These are phyloP conservation scores for Sphenostylis stenocarpa DNA, from an alignment of 306 rosid genomes.

Conservation along the genomic window DNA sequence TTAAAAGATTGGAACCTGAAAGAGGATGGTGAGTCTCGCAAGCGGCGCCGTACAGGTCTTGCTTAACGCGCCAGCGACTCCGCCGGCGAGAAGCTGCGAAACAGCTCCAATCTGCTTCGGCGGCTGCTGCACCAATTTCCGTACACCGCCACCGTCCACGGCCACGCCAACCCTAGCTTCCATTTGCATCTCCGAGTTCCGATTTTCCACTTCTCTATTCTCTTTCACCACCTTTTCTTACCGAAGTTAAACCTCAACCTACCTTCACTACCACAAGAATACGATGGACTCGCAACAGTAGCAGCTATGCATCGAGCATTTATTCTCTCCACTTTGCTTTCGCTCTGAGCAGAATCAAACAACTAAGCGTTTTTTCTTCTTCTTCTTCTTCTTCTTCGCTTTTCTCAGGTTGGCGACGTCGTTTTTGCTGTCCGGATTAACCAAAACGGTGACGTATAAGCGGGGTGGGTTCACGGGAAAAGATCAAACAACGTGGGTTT, in stretches of 20 bases:
- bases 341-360: constrained; percentile 28
- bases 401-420: constrained; percentile 33
- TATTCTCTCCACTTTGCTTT: background rate
- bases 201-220: background rate
- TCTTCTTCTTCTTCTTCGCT: background rate
- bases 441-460: constrained; percentile 12
- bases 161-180: constrained; percentile 85
- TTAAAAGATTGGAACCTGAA: constrained; percentile 59
- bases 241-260: constrained; percentile 3
- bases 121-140: constrained; percentile 62
- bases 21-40: constrained; percentile 92
- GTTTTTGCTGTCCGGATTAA: constrained; percentile 9
- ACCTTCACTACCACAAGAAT: background rate
- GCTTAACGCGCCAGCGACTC: constrained; percentile 90
- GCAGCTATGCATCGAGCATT: background rate
- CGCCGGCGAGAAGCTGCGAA: constrained; percentile 92
- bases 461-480: background rate
- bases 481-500: background rate
- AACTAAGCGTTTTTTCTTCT: background rate
- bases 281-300: background rate
- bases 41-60: constrained; percentile 99
- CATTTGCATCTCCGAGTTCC: constrained; percentile 65
- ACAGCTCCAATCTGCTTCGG: constrained; percentile 72
- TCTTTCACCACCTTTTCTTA: constrained; percentile 9
- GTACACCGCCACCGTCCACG: constrained; percentile 62